Conservation (phyloP, 768 basidiomycete genomes). For the Russula abietina region DNA sequence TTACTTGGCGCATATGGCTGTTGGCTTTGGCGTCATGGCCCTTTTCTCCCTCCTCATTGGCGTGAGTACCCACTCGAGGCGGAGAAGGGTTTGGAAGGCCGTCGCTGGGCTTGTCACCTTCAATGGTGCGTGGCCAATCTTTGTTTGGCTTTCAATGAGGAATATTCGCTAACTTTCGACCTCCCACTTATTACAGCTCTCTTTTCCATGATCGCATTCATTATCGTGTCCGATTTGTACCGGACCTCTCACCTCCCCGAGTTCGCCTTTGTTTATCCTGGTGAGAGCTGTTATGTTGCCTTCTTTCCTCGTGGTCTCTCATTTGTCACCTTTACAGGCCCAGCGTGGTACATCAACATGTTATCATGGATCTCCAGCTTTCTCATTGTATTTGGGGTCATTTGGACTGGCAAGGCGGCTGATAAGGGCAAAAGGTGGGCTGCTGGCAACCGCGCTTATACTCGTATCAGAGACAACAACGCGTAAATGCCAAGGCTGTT, state of each 20-base stretch:
- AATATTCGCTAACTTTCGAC: background rate
- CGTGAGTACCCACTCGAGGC: slow-evolving; percentile 63
- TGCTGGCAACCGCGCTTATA: slow-evolving; percentile 67
- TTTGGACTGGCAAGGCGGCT: slow-evolving; percentile 58
- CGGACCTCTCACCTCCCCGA: slow-evolving; percentile 39
- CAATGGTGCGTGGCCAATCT: slow-evolving; percentile 41
- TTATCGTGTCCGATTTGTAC: slow-evolving; percentile 58
- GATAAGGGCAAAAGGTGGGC: slow-evolving; percentile 65
- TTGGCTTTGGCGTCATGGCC: slow-evolving; percentile 57
- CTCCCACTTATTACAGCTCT: slow-evolving; percentile 35
- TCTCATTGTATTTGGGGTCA: slow-evolving; percentile 46
- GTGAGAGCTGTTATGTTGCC: slow-evolving; percentile 34
- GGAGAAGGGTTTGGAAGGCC: slow-evolving; percentile 71
- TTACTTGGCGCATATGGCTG: slow-evolving; percentile 57
- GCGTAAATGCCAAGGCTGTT: background rate
- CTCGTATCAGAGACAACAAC: slow-evolving; percentile 29
- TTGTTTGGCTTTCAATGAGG: background rate
- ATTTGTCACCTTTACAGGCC: slow-evolving; percentile 37
- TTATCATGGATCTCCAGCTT: slow-evolving; percentile 57
- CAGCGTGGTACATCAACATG: slow-evolving; percentile 52
- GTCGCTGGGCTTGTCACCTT: slow-evolving; percentile 59
- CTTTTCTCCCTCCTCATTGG: slow-evolving; percentile 58
- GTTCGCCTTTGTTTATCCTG: slow-evolving; percentile 55
- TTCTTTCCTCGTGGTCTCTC: slow-evolving; percentile 1
- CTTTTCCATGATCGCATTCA: slow-evolving; percentile 57